Conservation (phyloP, 768 basidiomycete species). For the Roridomyces roridus region DNA sequence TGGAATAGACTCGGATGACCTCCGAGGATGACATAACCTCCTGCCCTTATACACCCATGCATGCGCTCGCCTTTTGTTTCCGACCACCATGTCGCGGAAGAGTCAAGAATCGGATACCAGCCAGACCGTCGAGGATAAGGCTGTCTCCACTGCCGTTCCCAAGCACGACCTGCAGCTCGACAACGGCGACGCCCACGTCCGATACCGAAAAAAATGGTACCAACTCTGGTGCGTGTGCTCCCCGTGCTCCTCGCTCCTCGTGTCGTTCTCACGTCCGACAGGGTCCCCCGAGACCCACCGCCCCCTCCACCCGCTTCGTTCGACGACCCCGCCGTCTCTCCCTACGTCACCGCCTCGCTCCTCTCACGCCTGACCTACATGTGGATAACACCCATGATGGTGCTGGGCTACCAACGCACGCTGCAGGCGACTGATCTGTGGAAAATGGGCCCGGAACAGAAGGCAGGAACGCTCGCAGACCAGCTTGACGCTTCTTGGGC, state of each 20-base stretch:
- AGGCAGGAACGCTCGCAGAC: conserved; percentile 53
- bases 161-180: not conserved
- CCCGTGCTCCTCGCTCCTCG: too few relatives aligned
- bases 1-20: too few relatives aligned
- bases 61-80: too few relatives aligned
- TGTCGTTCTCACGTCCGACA: conserved; percentile 14
- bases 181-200: not conserved
- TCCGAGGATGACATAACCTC: too few relatives aligned
- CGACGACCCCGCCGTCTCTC: conserved; percentile 64
- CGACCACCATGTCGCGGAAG: too few relatives aligned
- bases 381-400: conserved; percentile 71
- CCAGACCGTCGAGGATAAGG: too few relatives aligned
- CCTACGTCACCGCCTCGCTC: conserved; percentile 65
- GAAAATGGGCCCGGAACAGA: conserved; percentile 61
- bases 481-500: conserved; percentile 64
- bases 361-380: conserved; percentile 68
- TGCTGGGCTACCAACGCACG: conserved; percentile 73
- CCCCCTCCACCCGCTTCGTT: conserved; percentile 59
- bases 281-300: conserved; percentile 65
- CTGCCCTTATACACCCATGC: too few relatives aligned
- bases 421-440: conserved; percentile 79
- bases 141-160: not conserved
- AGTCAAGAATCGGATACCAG: too few relatives aligned
- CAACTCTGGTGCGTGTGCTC: conserved; percentile 34
- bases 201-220: not conserved